A percentile compares a stretch with the other conserved stretches of the same genome.
Conservation (phyloP, 2,329 filamentous ascomycete genomes). For the Cadophora sp. region DNA sequence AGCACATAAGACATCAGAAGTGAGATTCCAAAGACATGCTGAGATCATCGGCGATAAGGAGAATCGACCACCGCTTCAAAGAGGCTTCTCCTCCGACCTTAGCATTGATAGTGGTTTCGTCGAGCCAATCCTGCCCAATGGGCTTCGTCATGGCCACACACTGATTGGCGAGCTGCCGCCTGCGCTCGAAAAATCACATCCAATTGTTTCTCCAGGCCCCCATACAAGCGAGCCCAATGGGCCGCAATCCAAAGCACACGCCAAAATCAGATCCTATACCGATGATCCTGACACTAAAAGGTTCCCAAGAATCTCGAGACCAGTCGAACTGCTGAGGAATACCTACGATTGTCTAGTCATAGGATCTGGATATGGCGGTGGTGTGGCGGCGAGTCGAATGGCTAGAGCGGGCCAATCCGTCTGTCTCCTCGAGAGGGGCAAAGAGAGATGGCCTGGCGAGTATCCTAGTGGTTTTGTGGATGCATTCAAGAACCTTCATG, state of each 20-base stretch:
- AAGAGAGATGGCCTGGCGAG: conserved; percentile 71
- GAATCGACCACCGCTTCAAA: conserved; percentile 21
- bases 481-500: conserved; percentile 58
- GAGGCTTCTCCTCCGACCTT: conserved; percentile 28
- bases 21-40: conserved; percentile 28
- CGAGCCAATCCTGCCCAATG: conserved; percentile 21
- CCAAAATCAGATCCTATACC: conserved; percentile 41
- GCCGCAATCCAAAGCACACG: conserved; percentile 37
- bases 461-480: conserved; percentile 59
- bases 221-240: conserved; percentile 33
- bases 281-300: conserved; percentile 40
- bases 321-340: conserved; percentile 61
- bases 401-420: conserved; percentile 65
- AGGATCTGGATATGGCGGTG: conserved; percentile 73
- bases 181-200: conserved; percentile 29
- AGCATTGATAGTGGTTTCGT: conserved; percentile 30
- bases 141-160: conserved; percentile 23
- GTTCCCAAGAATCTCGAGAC: conserved; percentile 62
- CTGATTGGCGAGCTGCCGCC: conserved; percentile 11
- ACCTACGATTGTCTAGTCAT: conserved; percentile 72
- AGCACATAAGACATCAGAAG: conserved; percentile 13
- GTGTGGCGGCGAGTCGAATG: conserved; percentile 69
- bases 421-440: conserved; percentile 68
- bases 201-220: conserved; percentile 34
- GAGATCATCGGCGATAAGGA: conserved; percentile 18